Percentiles rank a stretch among this genome's conserved stretches.
Conservation (phyloP, 75 land plant species). For the Pseudotsuga menziesii region DNA sequence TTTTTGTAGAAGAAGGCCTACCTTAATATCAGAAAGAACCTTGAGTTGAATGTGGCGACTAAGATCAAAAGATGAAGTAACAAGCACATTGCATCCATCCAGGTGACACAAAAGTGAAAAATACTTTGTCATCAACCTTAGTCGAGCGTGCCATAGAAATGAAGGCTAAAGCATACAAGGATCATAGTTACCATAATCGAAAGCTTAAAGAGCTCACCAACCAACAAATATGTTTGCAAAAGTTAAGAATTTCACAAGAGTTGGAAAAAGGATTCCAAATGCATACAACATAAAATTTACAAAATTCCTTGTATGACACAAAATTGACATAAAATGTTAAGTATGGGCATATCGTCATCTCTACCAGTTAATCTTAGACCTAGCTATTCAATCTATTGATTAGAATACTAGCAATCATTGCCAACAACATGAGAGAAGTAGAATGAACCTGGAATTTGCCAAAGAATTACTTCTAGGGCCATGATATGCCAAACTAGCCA, state of each 20-base stretch:
- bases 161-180: conserved; percentile 3
- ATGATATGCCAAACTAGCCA: too few relatives aligned
- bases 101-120: conserved; percentile 69
- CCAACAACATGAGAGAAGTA: too few relatives aligned
- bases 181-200: neutral
- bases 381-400: too few relatives aligned
- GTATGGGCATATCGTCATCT: too few relatives aligned
- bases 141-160: conserved; percentile 23
- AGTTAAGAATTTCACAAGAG: neutral
- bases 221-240: conserved; percentile 2
- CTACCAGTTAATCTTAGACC: too few relatives aligned
- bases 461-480: too few relatives aligned
- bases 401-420: too few relatives aligned
- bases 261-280: neutral
- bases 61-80: conserved; percentile 47
- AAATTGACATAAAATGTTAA: too few relatives aligned
- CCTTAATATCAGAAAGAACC: conserved; percentile 70
- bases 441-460: too few relatives aligned
- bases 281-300: neutral
- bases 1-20: conserved; percentile 11
- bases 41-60: conserved; percentile 32
- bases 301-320: too few relatives aligned
- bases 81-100: conserved; percentile 59
- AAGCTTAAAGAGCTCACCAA: neutral
- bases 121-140: conserved; percentile 58